Base-by-base conservation (phyloP, 148 eudicot species). In the Pharnaceum exiguum region DNA sequence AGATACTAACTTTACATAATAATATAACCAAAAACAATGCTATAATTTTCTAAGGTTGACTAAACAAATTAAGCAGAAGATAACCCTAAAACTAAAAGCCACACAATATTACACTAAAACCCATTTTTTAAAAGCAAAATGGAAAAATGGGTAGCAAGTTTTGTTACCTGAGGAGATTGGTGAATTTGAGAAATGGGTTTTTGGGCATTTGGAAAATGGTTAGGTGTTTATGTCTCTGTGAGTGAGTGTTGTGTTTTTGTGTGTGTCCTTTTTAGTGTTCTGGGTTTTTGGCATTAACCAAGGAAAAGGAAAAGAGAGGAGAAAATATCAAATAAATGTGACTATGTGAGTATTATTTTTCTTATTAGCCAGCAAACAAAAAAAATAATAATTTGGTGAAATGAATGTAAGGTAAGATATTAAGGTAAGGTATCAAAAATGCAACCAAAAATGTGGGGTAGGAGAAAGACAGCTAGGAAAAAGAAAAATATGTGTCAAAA, bases 271-370 rank as follows among this genome's bases (percentile, higher is more conserved):
- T 54, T 43, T 30, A 44, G 61, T 55, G 53, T 63, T 54, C 30
- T 54, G 69, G 59, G 61, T 7, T 54, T 65, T 65, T 45, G 61
- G 69, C 42, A 51, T 63, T 42, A 51, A 52, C 43, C 23, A 40
- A 40, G 51, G 24, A 29, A 42, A 28, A 42, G 3, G 16, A 22
- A 22, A 15, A 31, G 28, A 62, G 29, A 51, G 38, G n/a, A 6
- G 32, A 13, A 11, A 24, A 60, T 36, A 29, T 51, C 38, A 52
- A 11, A 11, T 8, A 23, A 38, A 25, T 26, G 15, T 8, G 11
- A 16, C 22, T 6, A 5, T 12, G n/a, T 51, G 6, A n/a, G n/a
- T n/a, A n/a, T n/a, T n/a, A n/a, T n/a, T n/a, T n/a, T n/a, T n/a
- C n/a, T n/a, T n/a, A n/a, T n/a, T n/a, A n/a, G n/a, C n/a, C n/a